Conservation (phyloP, 768 basidiomycete genomes). For the Cystobasidium onofrii region DNA sequence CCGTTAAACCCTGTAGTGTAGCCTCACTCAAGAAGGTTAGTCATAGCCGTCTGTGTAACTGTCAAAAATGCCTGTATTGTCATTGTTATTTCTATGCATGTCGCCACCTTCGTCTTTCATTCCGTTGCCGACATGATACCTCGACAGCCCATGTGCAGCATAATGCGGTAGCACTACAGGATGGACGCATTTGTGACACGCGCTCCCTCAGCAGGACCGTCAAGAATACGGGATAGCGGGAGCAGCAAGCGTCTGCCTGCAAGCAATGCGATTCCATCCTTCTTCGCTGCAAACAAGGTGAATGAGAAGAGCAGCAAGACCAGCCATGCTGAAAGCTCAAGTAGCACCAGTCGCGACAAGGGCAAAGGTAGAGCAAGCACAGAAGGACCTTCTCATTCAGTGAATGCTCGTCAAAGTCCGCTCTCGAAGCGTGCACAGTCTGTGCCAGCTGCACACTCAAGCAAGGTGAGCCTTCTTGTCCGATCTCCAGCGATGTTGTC, state of each 20-base stretch:
- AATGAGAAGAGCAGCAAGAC: not conserved
- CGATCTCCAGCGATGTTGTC: not conserved
- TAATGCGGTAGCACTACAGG: not conserved
- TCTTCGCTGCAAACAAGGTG: constrained; percentile 20
- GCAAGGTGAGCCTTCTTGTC: not conserved
- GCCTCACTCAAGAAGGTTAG: too few relatives aligned
- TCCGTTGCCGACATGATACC: not conserved
- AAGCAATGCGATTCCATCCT: constrained; percentile 9
- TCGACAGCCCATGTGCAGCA: not conserved
- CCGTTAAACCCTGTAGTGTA: too few relatives aligned
- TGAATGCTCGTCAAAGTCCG: not conserved
- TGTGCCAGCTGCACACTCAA: constrained; percentile 7
- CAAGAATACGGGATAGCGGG: not conserved
- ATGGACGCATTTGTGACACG: constrained; percentile 29
- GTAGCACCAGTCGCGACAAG: not conserved
- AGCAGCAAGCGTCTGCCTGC: constrained; percentile 15
- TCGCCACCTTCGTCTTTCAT: not conserved
- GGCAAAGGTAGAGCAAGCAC: constrained; percentile 13
- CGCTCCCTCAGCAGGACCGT: constrained; percentile 1
- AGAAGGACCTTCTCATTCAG: not conserved
- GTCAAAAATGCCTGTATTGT: too few relatives aligned
- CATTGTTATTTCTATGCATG: not conserved
- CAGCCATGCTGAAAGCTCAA: not conserved
- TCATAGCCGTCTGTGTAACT: too few relatives aligned
- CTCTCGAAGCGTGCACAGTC: not conserved